Conservation (phyloP, 495 filamentous ascomycete species). For the Daldinia loculata region DNA sequence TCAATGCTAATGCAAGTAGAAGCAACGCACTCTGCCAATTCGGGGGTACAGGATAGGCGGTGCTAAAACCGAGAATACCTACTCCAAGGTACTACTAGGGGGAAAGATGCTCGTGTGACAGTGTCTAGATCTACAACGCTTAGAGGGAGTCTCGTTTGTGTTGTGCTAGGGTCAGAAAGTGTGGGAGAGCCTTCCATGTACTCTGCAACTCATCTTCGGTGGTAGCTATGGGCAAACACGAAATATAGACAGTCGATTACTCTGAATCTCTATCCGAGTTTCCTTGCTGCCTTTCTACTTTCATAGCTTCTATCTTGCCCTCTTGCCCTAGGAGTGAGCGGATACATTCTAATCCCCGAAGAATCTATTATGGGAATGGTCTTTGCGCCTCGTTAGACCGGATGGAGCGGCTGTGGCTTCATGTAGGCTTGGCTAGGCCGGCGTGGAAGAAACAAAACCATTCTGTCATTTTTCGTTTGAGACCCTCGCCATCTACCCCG, state of each 20-base stretch:
- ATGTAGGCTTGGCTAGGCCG: conserved; percentile 25
- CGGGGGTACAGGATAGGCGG: conserved; percentile 11
- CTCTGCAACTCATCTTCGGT: conserved; percentile 7
- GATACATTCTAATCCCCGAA: neutral
- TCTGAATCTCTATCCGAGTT: conserved; percentile 6
- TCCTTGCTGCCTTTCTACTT: conserved; percentile 9
- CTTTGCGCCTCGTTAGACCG: conserved; percentile 23
- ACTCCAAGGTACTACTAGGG: conserved; percentile 10
- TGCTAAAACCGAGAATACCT: conserved; percentile 18
- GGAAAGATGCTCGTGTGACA: conserved; percentile 22
- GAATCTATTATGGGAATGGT: neutral
- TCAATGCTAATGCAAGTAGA: neutral
- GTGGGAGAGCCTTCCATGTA: neutral
- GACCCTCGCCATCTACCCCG: conserved; percentile 30
- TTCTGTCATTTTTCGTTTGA: conserved; percentile 33
- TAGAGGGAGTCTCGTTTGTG: conserved; percentile 26
- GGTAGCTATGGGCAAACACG: conserved; percentile 23
- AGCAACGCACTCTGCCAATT: neutral
- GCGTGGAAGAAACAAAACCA: conserved; percentile 11
- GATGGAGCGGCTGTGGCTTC: conserved; percentile 37
- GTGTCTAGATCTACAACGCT: neutral
- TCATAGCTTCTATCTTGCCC: neutral
- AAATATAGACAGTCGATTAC: neutral
- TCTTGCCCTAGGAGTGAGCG: neutral
- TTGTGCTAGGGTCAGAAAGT: conserved; percentile 11